Base-by-base conservation (phyloP, 2,329 filamentous ascomycete genomes). In the Fusarium tjaetaba region DNA sequence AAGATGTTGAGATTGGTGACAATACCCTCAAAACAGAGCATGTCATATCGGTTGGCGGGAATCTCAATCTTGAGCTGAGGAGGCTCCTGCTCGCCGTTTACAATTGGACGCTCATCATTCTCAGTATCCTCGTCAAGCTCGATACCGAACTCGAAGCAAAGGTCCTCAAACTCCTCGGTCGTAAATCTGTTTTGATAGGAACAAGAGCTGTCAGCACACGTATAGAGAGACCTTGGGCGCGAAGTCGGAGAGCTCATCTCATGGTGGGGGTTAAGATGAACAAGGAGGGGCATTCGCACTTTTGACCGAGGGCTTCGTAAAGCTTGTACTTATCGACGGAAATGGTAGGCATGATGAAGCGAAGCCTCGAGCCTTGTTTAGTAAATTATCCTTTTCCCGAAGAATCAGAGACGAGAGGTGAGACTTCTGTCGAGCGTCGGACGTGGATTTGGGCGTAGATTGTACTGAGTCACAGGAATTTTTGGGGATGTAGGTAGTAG, bases 91-190 rank as follows among this genome's bases (percentile, higher is more conserved):
- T 92, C 90, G 81, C 93, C 93, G 85, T 94, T 88, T 79, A 93
- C 88, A 66, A 93, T 85, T 38, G 93, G 93, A 52, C 94, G 88
- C 74, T 94, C 91, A 65, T 90, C 88, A 79, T 94, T 88, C 76
- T 94, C 92, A 56, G 94, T 96, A 83, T 99, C 96, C 86, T 98
- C 96, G 85, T 99, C 96, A 77, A 99, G 90, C 84, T 99, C 96
- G 81, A 99, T 97, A 68, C 95, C 95, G 81, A 97, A 99, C 80
- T 99, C 96, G 88, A 99, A 99, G 85, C 96, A 98, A 77, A 99
- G 88, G 81, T 97, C 93, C 84, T 99, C 96, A 81, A 99, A 99
- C 80, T 97, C 94, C 79, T 97, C 91, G 73, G 94, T 96, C 62
- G 96, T 97, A 84, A 94, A 96, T 76, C 93, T 95, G 68, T 45